Conservation (phyloP, 2,329 filamentous ascomycete species). For the Colletotrichum acutatum region DNA sequence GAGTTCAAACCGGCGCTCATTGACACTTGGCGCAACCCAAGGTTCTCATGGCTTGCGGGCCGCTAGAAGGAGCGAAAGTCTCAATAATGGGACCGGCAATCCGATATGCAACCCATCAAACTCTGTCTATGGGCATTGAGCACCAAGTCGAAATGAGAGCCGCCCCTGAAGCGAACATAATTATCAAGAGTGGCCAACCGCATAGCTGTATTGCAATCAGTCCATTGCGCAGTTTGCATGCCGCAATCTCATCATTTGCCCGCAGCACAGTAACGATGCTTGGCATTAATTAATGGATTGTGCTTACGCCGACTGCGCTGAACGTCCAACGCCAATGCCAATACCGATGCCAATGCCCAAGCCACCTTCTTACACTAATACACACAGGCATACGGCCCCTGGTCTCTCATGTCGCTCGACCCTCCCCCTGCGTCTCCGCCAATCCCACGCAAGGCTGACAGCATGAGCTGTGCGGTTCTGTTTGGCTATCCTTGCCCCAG, state of each 20-base stretch:
- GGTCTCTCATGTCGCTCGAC: neutral
- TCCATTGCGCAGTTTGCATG: neutral
- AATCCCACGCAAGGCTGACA: conserved; percentile 31
- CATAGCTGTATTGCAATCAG: neutral
- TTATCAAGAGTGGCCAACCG: neutral
- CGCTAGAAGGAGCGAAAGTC: neutral
- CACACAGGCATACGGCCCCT: neutral
- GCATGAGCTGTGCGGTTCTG: conserved; percentile 20
- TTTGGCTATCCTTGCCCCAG: neutral
- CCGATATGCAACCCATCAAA: neutral
- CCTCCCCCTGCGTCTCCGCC: conserved; percentile 23
- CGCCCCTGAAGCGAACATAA: neutral
- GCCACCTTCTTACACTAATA: neutral
- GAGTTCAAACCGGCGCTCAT: neutral
- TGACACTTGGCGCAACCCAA: neutral
- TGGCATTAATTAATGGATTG: neutral
- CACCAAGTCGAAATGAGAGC: conserved; percentile 22
- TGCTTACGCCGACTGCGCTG: neutral
- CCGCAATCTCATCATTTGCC: conserved; percentile 7
- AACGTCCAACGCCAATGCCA: neutral
- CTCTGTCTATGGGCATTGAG: neutral
- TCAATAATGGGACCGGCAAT: neutral
- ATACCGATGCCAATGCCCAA: conserved; percentile 16
- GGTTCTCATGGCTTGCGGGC: neutral
- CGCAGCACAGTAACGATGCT: neutral